Conservation (phyloP, 2,329 filamentous ascomycete genomes). For the Lachnum nothofagi region DNA sequence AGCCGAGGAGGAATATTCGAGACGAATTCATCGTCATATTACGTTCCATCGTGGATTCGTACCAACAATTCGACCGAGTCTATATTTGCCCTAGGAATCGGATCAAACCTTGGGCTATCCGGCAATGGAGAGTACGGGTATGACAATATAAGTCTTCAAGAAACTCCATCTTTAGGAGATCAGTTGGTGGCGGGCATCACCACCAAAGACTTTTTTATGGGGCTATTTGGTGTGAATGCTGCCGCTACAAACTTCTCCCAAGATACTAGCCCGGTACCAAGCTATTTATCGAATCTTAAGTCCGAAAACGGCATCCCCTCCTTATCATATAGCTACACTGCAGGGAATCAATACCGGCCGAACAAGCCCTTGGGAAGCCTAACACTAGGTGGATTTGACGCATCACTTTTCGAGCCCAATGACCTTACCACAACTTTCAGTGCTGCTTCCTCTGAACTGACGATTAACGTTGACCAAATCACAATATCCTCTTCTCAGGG, state of each 20-base stretch:
- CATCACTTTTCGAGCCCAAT: constrained; percentile 37
- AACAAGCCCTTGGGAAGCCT: constrained; percentile 21
- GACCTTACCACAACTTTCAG: constrained; percentile 37
- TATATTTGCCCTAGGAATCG: constrained; percentile 19
- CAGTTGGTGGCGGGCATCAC: constrained; percentile 31
- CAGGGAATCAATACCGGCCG: constrained; percentile 37
- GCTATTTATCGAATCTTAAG: constrained; percentile 37
- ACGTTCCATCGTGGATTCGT: constrained; percentile 12
- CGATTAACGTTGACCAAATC: constrained; percentile 35
- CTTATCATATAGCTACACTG: constrained; percentile 41
- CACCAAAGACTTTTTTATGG: constrained; percentile 26
- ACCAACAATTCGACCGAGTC: constrained; percentile 14
- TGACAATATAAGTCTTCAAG: constrained; percentile 21
- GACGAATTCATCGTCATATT: constrained; percentile 35
- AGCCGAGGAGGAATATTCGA: constrained; percentile 36
- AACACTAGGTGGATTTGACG: constrained; percentile 37
- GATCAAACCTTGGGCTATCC: constrained; percentile 14
- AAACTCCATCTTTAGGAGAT: constrained; percentile 15
- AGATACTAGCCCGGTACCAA: constrained; percentile 21
- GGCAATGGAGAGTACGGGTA: constrained; percentile 22
- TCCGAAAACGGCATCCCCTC: constrained; percentile 36
- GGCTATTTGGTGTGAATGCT: constrained; percentile 25
- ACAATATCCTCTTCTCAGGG: constrained; percentile 16
- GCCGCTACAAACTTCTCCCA: constrained; percentile 19
- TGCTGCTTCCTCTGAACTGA: constrained; percentile 35